Conservation (phyloP, 2,329 filamentous ascomycete species). For the Phaeosphaeriaceae sp. region DNA sequence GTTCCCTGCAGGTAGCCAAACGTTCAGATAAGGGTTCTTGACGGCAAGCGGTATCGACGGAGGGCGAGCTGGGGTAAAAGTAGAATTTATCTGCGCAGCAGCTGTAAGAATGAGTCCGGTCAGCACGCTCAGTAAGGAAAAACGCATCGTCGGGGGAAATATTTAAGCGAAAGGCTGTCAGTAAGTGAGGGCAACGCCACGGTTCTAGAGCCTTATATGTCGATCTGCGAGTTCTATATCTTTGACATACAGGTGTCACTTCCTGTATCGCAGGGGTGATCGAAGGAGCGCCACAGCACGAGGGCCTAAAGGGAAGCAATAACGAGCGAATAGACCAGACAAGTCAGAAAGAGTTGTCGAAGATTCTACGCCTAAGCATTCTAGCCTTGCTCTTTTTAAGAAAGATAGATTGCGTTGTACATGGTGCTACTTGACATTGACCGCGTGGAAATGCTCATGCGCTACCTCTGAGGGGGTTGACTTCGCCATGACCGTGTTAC, state of each 20-base stretch:
- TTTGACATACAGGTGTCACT: not conserved
- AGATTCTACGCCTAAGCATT: too few relatives aligned
- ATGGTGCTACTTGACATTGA: too few relatives aligned
- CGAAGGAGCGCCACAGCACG: not conserved
- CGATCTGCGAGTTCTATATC: not conserved
- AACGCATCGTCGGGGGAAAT: constrained; percentile 26
- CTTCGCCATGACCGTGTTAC: too few relatives aligned
- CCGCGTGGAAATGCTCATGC: too few relatives aligned
- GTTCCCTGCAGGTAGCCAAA: constrained; percentile 69
- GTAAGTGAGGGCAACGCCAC: not conserved
- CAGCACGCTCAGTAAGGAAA: constrained; percentile 22
- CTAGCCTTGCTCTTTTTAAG: too few relatives aligned
- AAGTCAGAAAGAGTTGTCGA: not conserved
- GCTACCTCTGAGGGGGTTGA: too few relatives aligned
- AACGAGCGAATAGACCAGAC: not conserved
- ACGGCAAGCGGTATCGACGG: constrained; percentile 76
- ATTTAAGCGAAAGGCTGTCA: not conserved
- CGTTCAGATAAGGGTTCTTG: constrained; percentile 75
- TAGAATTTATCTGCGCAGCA: constrained; percentile 50
- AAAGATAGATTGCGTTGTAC: too few relatives aligned
- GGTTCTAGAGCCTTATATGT: not conserved
- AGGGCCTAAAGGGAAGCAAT: not conserved
- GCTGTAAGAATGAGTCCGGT: constrained; percentile 20
- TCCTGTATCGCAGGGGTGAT: not conserved
- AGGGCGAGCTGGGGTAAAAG: constrained; percentile 68